Base-by-base conservation (phyloP, 495 filamentous ascomycete species). In the Aspergillus steynii region DNA sequence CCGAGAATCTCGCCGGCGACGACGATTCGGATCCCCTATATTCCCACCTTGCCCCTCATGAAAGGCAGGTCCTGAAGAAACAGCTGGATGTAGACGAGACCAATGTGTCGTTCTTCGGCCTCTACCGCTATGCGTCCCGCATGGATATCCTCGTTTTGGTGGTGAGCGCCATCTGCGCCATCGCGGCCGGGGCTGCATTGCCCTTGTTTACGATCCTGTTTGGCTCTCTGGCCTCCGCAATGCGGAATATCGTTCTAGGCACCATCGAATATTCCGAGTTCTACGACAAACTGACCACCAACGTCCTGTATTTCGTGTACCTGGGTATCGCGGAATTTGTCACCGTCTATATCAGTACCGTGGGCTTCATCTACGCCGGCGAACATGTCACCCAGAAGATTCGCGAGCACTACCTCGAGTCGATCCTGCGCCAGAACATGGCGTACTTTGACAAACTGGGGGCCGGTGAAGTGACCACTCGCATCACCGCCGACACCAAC, bases 311-410 rank as follows among this genome's bases (percentile, higher is more conserved):
- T 68, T 97, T 97, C 57, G 76, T 98, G 12, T 97, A 97, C 70
- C 83, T 98, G 47, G 95, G 86, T 29, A 88, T 98, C 55, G 93
- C 79, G 54, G 90, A 96, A 68, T 96, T 97, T 61, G 74, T 90
- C 29, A 88, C 86, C 0, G 80, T 92, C 52, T 97, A 97, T 68
- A 74, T 93, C 58, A 83, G 86, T 26, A 96, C 92, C 1, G 87
- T 94, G 27, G 91, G 90, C 4, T 97, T 95, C 77, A 96, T 96
- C 67, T 97, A 97, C 70, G 91, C 90, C 0, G 95, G 94, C 58
- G 95, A 98, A 71, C 89, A 96, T 65, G 83, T 94, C 67, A 88
- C 89, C 28, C 86, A 85, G 63, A 93, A 93, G 77, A 91, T 97
- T 65, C 86, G 93, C 50, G 86, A 92, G 70, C 84, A 89, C 56